Conservation (phyloP, 192 early-diverging fungal species). For the Cladochytrium replicatum region DNA sequence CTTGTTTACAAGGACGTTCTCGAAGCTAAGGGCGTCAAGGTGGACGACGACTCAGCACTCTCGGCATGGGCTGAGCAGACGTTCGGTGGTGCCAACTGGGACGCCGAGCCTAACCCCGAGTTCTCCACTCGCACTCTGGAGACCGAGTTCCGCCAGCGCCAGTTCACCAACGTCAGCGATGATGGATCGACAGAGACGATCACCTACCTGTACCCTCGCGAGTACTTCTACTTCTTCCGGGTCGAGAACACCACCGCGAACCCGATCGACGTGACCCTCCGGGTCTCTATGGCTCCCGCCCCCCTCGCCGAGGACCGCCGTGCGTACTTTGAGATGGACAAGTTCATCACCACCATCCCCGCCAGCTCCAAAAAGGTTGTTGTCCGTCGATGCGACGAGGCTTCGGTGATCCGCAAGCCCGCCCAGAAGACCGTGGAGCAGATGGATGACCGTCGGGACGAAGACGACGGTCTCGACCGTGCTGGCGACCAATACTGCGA, state of each 20-base stretch:
- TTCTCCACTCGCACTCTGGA: neutral
- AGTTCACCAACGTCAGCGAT: neutral
- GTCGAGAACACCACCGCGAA: slow-evolving; percentile 9
- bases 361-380: slow-evolving; percentile 4
- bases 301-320: slow-evolving; percentile 6
- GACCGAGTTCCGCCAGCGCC: slow-evolving; percentile 5
- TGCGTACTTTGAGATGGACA: slow-evolving; percentile 16
- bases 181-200: slow-evolving; percentile 4
- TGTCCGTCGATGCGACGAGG: slow-evolving; percentile 1
- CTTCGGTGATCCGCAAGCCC: slow-evolving; percentile 11
- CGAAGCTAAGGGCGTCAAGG: slow-evolving; percentile 1
- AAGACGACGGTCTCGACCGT: neutral
- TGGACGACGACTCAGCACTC: slow-evolving; percentile 3
- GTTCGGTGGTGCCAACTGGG: slow-evolving; percentile 11
- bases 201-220: slow-evolving; percentile 5
- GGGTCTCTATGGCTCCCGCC: slow-evolving; percentile 2
- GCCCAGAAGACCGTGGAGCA: slow-evolving; percentile 10
- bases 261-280: slow-evolving; percentile 2
- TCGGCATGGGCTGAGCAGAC: neutral
- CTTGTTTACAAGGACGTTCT: slow-evolving; percentile 5
- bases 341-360: slow-evolving; percentile 9
- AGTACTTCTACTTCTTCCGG: slow-evolving; percentile 12
- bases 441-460: neutral
- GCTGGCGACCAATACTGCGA: slow-evolving; percentile 8
- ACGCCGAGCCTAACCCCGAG: neutral